A percentile compares a stretch with the other conserved stretches of the same genome.
These are phyloP conservation scores for Lenzites betulinus DNA, from an alignment of 768 basidiomycete species.

Conservation along the genomic window DNA sequence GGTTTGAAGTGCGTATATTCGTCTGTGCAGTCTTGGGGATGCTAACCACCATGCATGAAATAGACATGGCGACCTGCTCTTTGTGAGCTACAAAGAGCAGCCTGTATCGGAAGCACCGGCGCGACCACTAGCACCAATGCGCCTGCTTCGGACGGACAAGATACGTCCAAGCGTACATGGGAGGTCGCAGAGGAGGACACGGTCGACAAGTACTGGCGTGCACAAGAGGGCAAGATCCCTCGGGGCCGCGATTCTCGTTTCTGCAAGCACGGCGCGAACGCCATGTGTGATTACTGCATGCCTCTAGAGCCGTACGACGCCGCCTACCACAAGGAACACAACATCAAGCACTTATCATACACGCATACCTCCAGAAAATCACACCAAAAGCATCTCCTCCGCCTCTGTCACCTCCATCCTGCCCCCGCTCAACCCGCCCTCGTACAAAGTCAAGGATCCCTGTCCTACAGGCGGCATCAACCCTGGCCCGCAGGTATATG, in stretches of 20 bases:
- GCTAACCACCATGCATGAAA: neutral
- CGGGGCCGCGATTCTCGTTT: constrained; percentile 79
- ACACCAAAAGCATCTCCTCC: constrained; percentile 60
- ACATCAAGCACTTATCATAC: constrained; percentile 97
- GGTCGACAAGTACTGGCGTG: constrained; percentile 87
- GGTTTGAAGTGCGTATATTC: constrained; percentile 74
- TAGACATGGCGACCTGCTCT: constrained; percentile 96
- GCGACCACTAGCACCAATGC: constrained; percentile 32
- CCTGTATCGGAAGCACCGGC: constrained; percentile 38
- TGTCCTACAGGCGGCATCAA: constrained; percentile 89
- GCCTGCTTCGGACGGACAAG: neutral
- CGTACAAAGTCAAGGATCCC: constrained; percentile 87
- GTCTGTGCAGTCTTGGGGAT: neutral
- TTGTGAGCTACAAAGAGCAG: constrained; percentile 67
- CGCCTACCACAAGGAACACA: constrained; percentile 85
- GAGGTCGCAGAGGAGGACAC: constrained; percentile 76
- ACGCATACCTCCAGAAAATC: constrained; percentile 87
- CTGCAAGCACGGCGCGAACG: constrained; percentile 93
- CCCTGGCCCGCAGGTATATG: constrained; percentile 97
- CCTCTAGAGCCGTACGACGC: constrained; percentile 96
- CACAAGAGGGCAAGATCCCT: constrained; percentile 83
- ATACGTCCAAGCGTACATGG: constrained; percentile 57
- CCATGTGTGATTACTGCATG: constrained; percentile 99
- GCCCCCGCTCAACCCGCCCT: constrained; percentile 69
- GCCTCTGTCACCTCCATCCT: constrained; percentile 64